Conservation (phyloP, 352 stramenopile genomes). For the Pythium myriotylum region DNA sequence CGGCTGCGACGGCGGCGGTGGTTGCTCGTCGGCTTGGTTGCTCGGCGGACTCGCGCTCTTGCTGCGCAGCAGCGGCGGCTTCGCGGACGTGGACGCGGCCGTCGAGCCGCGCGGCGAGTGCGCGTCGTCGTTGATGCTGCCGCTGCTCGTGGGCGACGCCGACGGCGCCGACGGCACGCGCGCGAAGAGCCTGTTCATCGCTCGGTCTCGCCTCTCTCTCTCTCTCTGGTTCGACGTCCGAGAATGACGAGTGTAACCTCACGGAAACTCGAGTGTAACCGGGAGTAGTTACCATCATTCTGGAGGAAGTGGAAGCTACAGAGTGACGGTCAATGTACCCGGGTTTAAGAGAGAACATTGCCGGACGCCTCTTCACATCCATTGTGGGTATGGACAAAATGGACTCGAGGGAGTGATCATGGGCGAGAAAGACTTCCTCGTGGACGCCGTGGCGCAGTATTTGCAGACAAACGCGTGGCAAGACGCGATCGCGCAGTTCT, state of each 20-base stretch:
- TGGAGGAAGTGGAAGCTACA: neutral
- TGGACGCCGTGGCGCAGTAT: conserved; percentile 77
- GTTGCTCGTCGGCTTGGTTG: conserved; percentile 12
- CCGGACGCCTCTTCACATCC: neutral
- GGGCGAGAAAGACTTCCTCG: conserved; percentile 68
- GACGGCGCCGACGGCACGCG: conserved; percentile 23
- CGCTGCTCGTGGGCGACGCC: neutral
- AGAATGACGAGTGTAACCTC: neutral
- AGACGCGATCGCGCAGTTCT: conserved; percentile 50
- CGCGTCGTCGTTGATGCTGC: conserved; percentile 20
- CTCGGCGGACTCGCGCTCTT: conserved; percentile 19
- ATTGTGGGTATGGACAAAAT: neutral
- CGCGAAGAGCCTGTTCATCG: conserved; percentile 41
- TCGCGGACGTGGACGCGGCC: neutral
- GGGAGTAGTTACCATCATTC: neutral
- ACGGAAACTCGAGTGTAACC: neutral
- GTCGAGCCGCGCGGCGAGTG: conserved; percentile 13
- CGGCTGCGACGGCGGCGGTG: neutral
- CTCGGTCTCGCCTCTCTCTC: neutral
- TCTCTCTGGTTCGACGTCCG: neutral
- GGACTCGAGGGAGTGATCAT: conserved; percentile 8
- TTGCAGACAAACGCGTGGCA: conserved; percentile 58
- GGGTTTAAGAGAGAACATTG: neutral
- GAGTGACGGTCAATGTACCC: neutral
- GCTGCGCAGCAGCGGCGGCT: conserved; percentile 14